Percentiles rank a stretch among this genome's conserved stretches.
Evolutionary conservation across 2,329 filamentous ascomycete genomes (phyloP).

Genomic region (Fusarium irregulare): DNA sequence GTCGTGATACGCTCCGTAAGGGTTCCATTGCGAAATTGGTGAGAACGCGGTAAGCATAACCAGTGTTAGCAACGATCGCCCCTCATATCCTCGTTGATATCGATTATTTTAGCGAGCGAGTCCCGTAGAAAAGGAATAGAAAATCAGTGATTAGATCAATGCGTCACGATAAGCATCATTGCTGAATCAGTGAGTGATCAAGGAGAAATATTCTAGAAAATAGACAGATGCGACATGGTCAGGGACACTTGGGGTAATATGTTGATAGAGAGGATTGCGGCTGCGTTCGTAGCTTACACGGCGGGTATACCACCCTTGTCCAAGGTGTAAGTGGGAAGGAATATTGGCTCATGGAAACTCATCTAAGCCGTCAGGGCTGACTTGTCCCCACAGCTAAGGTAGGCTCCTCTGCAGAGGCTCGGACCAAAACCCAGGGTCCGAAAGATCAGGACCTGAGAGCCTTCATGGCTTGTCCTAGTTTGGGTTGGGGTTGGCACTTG

Average conservation of each 20-base stretch:
- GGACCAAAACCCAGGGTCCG: conserved; percentile 20
- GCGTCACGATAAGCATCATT: conserved; percentile 2
- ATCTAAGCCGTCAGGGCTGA: conserved; percentile 31
- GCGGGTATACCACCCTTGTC: conserved; percentile 9
- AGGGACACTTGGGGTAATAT: conserved; percentile 21
- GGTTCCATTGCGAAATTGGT: conserved; percentile 39
- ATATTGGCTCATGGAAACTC: conserved; percentile 11
- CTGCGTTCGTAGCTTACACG: conserved; percentile 27
- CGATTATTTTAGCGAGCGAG: not conserved
- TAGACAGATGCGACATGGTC: not conserved
- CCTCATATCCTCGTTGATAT: conserved; percentile 22
- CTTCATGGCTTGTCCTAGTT: conserved; percentile 17
- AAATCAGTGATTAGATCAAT: conserved; percentile 1
- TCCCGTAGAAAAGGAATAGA: not conserved
- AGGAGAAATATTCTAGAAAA: not conserved
- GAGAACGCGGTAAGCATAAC: conserved; percentile 25
- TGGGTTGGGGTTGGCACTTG: conserved; percentile 19
- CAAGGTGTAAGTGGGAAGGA: conserved; percentile 8
- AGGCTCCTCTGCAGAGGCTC: not conserved
- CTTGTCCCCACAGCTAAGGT: conserved; percentile 22
- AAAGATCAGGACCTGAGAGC: conserved; percentile 7
- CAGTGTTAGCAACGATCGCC: conserved; percentile 17
- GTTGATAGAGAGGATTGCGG: conserved; percentile 7
- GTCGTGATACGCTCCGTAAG: conserved; percentile 24
- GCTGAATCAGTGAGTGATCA: conserved; percentile 21